These are phyloP conservation scores for Laetiporus sulphureus DNA, from an alignment of 1,284 basidiomycete genomes.

Conservation along the genomic window DNA sequence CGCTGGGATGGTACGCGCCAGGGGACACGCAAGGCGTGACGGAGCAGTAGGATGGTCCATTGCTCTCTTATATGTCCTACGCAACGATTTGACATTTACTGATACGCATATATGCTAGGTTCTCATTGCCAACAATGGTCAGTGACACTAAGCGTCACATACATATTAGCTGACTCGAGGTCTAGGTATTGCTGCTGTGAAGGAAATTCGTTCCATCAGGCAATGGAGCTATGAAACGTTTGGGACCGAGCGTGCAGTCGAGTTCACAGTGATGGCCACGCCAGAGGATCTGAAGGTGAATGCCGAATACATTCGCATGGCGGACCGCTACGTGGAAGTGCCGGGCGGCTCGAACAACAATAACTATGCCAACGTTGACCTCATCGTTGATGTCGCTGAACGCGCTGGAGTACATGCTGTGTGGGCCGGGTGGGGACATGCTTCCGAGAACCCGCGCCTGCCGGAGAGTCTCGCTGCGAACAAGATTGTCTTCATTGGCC, in stretches of 20 bases:
- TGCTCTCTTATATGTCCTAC: too few relatives aligned
- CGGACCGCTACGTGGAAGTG: slow-evolving; percentile 98
- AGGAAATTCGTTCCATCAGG: slow-evolving; percentile 97
- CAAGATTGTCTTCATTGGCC: slow-evolving; percentile 99
- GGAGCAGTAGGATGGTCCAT: too few relatives aligned
- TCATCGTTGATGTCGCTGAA: slow-evolving; percentile 98
- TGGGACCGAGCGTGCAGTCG: slow-evolving; percentile 91
- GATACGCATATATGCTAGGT: slow-evolving; percentile 54
- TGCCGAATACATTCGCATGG: slow-evolving; percentile 99
- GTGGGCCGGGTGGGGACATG: slow-evolving; percentile 99
- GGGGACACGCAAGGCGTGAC: too few relatives aligned
- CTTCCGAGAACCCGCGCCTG: slow-evolving; percentile 98
- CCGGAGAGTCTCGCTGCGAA: slow-evolving; percentile 90
- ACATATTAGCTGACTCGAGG: slow-evolving; percentile 4
- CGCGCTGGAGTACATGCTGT: slow-evolving; percentile 97
- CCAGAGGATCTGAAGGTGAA: slow-evolving; percentile 99
- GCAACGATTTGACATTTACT: not conserved
- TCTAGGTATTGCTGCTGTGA: slow-evolving; percentile 94
- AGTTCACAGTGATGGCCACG: slow-evolving; percentile 99
- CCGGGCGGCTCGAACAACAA: slow-evolving; percentile 99
- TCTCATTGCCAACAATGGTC: slow-evolving; percentile 94
- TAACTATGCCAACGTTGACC: slow-evolving; percentile 99
- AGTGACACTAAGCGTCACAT: slow-evolving; percentile 10
- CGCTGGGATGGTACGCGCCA: too few relatives aligned
- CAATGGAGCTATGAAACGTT: slow-evolving; percentile 99